These are phyloP conservation scores for Arthrobotrys iridis DNA, from an alignment of 2,329 filamentous ascomycete species.

Conservation along the genomic window DNA sequence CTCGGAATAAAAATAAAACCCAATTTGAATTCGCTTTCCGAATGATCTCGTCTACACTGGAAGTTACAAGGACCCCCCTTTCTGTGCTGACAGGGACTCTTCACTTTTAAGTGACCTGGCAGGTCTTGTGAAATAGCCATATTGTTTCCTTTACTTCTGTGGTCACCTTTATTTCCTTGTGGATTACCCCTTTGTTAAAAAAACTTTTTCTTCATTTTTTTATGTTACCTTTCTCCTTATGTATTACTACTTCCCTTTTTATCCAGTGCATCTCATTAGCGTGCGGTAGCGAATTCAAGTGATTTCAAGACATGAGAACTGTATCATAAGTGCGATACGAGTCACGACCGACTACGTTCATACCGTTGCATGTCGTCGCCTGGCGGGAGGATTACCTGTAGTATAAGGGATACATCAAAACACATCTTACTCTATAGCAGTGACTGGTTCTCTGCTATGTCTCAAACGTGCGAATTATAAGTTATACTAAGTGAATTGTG, in stretches of 20 bases:
- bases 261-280: constrained; percentile 45
- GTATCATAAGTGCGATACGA: constrained; percentile 42
- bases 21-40: constrained; percentile 15
- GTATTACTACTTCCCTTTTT: constrained; percentile 45
- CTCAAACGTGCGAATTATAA: neutral
- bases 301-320: constrained; percentile 45
- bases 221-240: constrained; percentile 31
- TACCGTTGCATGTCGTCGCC: constrained; percentile 12
- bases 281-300: constrained; percentile 50
- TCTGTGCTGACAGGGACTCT: constrained; percentile 13
- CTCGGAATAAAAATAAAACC: neutral
- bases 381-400: constrained; percentile 13
- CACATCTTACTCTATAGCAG: neutral
- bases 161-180: constrained; percentile 20
- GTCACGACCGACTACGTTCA: constrained; percentile 15
- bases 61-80: constrained; percentile 6
- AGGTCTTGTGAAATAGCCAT: constrained; percentile 18
- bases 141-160: constrained; percentile 13
- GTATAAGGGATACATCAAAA: constrained; percentile 11
- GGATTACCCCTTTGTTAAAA: constrained; percentile 24
- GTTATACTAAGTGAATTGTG: too few species aligned
- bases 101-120: constrained; percentile 5
- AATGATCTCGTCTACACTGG: constrained; percentile 10
- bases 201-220: constrained; percentile 10
- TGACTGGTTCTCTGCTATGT: constrained; percentile 1